Evolutionary conservation across 164 flowering plant species (phyloP).

Genomic region (Macadamia integrifolia): DNA sequence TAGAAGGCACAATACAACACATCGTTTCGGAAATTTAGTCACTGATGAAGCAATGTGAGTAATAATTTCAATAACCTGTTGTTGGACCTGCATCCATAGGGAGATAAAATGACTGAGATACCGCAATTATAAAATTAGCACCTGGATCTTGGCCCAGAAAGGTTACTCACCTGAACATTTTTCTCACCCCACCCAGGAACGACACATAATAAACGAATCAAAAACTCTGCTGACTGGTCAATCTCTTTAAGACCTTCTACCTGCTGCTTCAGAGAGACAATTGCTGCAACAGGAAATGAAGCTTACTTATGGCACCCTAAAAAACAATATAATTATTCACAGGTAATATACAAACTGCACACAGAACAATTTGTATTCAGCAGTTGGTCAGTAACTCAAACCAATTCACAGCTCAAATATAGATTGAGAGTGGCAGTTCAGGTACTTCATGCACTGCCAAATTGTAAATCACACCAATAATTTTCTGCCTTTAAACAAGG

Average conservation of each 20-base stretch:
- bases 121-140: too few relatives aligned
- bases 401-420: too few relatives aligned
- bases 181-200: constrained; percentile 99
- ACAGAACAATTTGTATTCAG: neutral
- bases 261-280: constrained; percentile 60
- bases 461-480: too few relatives aligned
- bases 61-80: constrained; percentile 82
- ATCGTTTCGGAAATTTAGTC: constrained; percentile 74
- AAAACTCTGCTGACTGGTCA: constrained; percentile 68
- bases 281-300: constrained; percentile 51
- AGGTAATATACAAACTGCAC: neutral
- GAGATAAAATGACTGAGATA: neutral
- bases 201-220: constrained; percentile 74
- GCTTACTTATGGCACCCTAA: constrained; percentile 1
- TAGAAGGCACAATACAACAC: constrained; percentile 84
- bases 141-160: neutral
- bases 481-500: too few relatives aligned
- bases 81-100: constrained; percentile 76
- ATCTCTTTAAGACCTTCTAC: constrained; percentile 64
- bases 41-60: constrained; percentile 68
- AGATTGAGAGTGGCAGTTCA: too few relatives aligned
- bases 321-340: neutral
- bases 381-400: neutral
- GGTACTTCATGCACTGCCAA: too few relatives aligned
- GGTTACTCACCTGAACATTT: constrained; percentile 79